phyloP scores from a whole-genome alignment of 1,139 yeast genomes.

The Meyerozyma elateridarum region DNA sequence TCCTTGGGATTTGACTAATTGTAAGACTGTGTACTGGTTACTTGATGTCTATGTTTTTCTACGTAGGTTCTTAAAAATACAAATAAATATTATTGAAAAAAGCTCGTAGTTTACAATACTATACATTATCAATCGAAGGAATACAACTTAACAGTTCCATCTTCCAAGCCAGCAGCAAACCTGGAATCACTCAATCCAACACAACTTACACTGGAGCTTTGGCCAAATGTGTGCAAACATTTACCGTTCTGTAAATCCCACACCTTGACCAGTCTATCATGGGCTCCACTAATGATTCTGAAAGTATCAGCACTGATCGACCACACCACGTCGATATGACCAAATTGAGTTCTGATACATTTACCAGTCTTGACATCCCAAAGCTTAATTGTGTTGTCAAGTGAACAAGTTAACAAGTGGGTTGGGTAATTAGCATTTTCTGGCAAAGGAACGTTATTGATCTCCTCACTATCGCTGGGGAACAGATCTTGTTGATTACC shows the following conservation, averaged over 20 bases:
- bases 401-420: conserved; percentile 78
- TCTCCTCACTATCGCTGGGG: conserved; percentile 7
- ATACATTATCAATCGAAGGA: conserved; percentile 60
- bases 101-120: too few species aligned
- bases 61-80: too few species aligned
- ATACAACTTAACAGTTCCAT: conserved; percentile 78
- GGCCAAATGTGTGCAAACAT: conserved; percentile 87
- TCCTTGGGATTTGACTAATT: too few species aligned
- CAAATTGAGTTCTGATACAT: conserved; percentile 90
- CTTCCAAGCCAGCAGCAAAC: conserved; percentile 86
- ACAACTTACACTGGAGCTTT: conserved; percentile 72
- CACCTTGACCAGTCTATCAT: conserved; percentile 82
- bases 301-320: conserved; percentile 92
- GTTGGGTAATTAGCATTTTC: conserved; percentile 55
- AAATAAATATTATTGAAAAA: too few species aligned
- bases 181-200: conserved; percentile 87
- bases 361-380: conserved; percentile 89
- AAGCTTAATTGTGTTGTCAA: conserved; percentile 88
- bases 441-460: conserved; percentile 23
- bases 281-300: conserved; percentile 90
- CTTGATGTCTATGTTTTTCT: too few species aligned
- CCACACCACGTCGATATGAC: conserved; percentile 98
- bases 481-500: conserved; percentile 3
- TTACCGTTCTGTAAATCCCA: conserved; percentile 96
- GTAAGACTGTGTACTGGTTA: too few species aligned